Evolutionary conservation across 2,329 filamentous ascomycete species (phyloP), one percentile per base, ranked within the genome.

Genomic region (Didymellaceae sp.): DNA sequence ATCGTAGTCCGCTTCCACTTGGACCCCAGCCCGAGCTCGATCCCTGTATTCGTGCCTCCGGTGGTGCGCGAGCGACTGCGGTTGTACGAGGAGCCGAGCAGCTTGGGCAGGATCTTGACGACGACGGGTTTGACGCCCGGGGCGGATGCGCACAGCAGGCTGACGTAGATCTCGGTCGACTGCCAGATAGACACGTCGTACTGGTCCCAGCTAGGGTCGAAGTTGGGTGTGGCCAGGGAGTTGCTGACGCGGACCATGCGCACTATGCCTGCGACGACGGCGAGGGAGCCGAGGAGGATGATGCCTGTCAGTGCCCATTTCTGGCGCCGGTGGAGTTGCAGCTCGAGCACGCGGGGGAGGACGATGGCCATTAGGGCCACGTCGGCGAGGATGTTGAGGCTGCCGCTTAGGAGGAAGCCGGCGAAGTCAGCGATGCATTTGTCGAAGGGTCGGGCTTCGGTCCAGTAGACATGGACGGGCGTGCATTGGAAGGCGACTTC

Each of bases 121-220:
- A 65, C 26, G 4, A 62, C 39, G 0, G 60, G 60, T 24, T 63
- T 65, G 1, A 59, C 44, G 0, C 62, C 62, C 4, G 60, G 62
- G 13, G 60, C 60, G 2, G 60, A 48, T 4, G 62, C 62, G 31
- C 62, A 65, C 4, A 63, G 50, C 4, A 65, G 16, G 18, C 55
- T 51, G 18, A 61, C 52, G 28, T 63, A 65, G 9, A 63, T 56
- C 25, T 65, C 62, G 0, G 54, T 58, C 8, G 56, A 55, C 4
- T 60, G 58, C 62, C 62, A 65, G 30, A 63, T 63, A 3, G 57
- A 58, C 2, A 65, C 45, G 28, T 65, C 62, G 52, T 62, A 65
- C 24, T 52, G 34, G 25, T 65, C 58, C 62, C 60, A 65, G 9
- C 53, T 49, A 2, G 62, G 53, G 21, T 65, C 62, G 21, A 59